These are phyloP conservation scores for Marasmius tenuissimus DNA, from an alignment of 1,284 basidiomycete genomes.

Conservation along the genomic window DNA sequence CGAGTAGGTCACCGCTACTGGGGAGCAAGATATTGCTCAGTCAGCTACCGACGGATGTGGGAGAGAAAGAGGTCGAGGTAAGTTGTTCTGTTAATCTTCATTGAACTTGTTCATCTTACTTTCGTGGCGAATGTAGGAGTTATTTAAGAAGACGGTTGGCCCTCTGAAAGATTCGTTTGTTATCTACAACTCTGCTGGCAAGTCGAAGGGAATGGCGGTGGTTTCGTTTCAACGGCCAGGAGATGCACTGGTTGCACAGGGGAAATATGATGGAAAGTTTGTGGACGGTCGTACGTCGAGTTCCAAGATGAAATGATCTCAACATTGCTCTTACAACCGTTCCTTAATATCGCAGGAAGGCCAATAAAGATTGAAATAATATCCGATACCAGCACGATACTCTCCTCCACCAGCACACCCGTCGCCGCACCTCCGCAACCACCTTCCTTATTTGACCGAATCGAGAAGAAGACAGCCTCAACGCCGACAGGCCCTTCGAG, in stretches of 20 bases:
- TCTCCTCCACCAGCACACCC: slow-evolving; percentile 9
- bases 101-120: not conserved
- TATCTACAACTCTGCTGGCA: slow-evolving; percentile 69
- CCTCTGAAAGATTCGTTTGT: slow-evolving; percentile 67
- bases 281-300: slow-evolving; percentile 67
- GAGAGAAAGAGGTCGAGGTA: slow-evolving; percentile 68
- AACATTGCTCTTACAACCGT: not conserved
- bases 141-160: slow-evolving; percentile 74
- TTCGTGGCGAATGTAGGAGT: slow-evolving; percentile 42
- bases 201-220: slow-evolving; percentile 75
- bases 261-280: slow-evolving; percentile 72
- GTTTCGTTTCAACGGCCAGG: slow-evolving; percentile 60
- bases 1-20: slow-evolving; percentile 25
- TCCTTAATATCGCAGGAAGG: slow-evolving; percentile 42
- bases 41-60: slow-evolving; percentile 67
- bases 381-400: slow-evolving; percentile 34
- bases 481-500: not conserved
- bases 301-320: slow-evolving; percentile 1
- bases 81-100: slow-evolving; percentile 21
- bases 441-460: slow-evolving; percentile 21
- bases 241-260: slow-evolving; percentile 59
- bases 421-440: slow-evolving; percentile 17
- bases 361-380: slow-evolving; percentile 72
- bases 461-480: slow-evolving; percentile 1
- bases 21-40: slow-evolving; percentile 74